Conservation (phyloP, 306 rosid species). For the Rubus parviflorus region DNA sequence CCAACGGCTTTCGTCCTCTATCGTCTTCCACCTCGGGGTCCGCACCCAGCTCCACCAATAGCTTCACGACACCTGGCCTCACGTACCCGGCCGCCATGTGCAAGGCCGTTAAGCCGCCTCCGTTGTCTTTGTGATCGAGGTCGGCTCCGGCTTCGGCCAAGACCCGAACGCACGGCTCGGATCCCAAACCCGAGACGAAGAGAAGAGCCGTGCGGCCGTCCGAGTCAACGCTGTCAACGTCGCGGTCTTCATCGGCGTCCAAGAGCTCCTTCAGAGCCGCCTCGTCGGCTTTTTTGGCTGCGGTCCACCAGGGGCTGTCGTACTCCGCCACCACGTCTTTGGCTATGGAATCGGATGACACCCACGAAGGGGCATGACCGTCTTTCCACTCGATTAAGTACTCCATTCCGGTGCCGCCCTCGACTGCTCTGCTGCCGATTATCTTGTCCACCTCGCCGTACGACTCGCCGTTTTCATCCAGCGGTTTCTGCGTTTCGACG, state of each 20-base stretch:
- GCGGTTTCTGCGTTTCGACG: constrained; percentile 8
- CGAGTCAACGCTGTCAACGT: constrained; percentile 62
- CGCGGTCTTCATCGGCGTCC: constrained; percentile 52
- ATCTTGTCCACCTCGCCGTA: constrained; percentile 76
- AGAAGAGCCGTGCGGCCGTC: constrained; percentile 75
- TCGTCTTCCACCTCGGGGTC: constrained; percentile 65
- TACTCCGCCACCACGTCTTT: constrained; percentile 76
- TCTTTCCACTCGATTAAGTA: constrained; percentile 86
- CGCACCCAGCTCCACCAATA: constrained; percentile 56
- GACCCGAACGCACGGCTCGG: constrained; percentile 55
- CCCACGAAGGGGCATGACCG: constrained; percentile 82
- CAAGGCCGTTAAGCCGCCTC: constrained; percentile 62
- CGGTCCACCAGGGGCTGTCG: constrained; percentile 90
- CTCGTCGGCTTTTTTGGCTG: constrained; percentile 76
- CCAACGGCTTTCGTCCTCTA: constrained; percentile 58
- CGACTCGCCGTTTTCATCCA: constrained; percentile 32
- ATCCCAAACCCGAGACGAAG: constrained; percentile 74
- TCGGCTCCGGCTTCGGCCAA: constrained; percentile 63
- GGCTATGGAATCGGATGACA: constrained; percentile 69
- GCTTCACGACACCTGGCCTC: constrained; percentile 56
- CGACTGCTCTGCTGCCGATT: constrained; percentile 67
- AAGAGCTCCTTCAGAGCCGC: constrained; percentile 38
- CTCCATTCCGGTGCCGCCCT: constrained; percentile 56
- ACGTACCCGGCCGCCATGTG: constrained; percentile 90
- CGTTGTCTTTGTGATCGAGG: constrained; percentile 53